A percentile compares a stretch with the other conserved stretches of the same genome.
Evolutionary conservation across 1,284 basidiomycete species (phyloP).

Genomic region (Amylostereum areolatum): DNA sequence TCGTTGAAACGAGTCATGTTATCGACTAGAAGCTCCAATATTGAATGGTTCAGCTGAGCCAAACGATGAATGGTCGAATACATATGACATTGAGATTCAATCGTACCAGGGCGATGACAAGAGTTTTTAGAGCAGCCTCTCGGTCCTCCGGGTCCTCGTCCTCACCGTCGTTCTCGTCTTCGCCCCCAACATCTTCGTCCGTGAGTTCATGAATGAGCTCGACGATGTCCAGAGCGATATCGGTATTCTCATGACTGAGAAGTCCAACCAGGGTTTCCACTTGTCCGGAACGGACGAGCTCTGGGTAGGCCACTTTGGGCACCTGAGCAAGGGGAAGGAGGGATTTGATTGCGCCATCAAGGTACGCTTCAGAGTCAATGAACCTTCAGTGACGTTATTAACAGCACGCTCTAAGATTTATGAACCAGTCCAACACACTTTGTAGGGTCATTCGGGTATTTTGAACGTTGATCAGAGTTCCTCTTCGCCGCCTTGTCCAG

Average conservation of each 20-base stretch:
- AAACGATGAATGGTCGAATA: too few species aligned
- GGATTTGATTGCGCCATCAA: constrained; percentile 83
- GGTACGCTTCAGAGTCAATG: constrained; percentile 96
- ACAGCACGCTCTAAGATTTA: neutral
- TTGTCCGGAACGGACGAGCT: constrained; percentile 75
- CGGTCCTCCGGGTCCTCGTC: constrained; percentile 49
- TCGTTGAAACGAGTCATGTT: constrained; percentile 83
- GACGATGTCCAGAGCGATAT: constrained; percentile 90
- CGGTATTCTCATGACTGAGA: constrained; percentile 88
- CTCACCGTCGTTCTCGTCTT: constrained; percentile 65
- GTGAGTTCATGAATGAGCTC: constrained; percentile 92
- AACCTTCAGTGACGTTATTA: constrained; percentile 54
- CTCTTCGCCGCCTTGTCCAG: constrained; percentile 89
- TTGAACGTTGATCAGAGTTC: constrained; percentile 93
- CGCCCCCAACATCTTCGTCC: constrained; percentile 90
- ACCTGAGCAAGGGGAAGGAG: constrained; percentile 87
- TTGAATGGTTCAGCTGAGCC: constrained; percentile 73
- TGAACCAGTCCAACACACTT: constrained; percentile 49
- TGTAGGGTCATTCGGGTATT: constrained; percentile 84
- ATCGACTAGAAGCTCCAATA: constrained; percentile 86
- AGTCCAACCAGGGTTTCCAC: constrained; percentile 73
- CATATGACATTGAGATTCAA: too few species aligned
- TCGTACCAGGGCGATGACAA: constrained; percentile 73
- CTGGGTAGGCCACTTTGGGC: constrained; percentile 82
- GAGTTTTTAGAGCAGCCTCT: constrained; percentile 64